Conservation (phyloP, 148 eudicot species). For the Heliamphora exappendiculata region DNA sequence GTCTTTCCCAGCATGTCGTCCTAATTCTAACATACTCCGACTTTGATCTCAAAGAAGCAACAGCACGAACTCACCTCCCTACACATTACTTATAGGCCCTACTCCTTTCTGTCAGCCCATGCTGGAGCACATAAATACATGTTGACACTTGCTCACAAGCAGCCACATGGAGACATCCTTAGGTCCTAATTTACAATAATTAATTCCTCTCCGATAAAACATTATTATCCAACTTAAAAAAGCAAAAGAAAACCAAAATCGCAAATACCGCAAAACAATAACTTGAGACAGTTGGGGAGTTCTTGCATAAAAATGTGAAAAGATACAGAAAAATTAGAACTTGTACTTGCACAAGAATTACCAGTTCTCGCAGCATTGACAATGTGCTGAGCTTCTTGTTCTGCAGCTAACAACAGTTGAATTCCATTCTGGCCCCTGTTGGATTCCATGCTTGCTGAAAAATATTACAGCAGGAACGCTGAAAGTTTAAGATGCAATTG, state of each 20-base stretch:
- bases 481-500: slow-evolving; percentile 1
- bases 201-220: background rate
- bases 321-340: background rate
- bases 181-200: background rate
- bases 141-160: background rate
- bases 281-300: too few species aligned
- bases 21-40: too few species aligned
- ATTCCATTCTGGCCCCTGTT: slow-evolving; percentile 76
- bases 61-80: background rate
- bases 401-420: slow-evolving; percentile 75
- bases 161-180: background rate
- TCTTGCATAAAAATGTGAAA: background rate
- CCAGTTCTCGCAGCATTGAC: slow-evolving; percentile 72
- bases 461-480: background rate
- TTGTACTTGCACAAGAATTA: slow-evolving; percentile 9
- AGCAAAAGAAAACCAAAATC: background rate
- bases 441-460: slow-evolving; percentile 44
- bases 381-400: slow-evolving; percentile 88
- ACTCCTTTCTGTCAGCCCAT: background rate
- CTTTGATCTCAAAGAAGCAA: background rate
- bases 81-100: too few species aligned
- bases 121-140: background rate
- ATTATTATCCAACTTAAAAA: background rate
- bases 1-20: too few species aligned
- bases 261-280: too few species aligned